Evolutionary conservation across 2,329 filamentous ascomycete species (phyloP), one percentile per base, ranked within the genome.

Genomic region (Alternaria panax): DNA sequence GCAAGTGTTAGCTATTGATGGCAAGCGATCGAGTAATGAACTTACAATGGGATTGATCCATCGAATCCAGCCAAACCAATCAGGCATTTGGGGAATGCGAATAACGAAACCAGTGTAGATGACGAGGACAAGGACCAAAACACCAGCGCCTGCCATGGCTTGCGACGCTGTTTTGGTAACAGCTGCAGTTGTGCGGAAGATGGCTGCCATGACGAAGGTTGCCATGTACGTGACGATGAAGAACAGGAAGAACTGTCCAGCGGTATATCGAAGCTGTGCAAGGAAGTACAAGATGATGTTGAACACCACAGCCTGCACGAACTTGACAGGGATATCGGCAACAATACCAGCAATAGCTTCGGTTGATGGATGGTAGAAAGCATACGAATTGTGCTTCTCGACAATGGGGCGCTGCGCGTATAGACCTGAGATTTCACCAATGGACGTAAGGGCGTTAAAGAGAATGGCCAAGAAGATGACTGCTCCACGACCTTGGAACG

Each of bases 331-430:
- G 77, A 96, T 79, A 68, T 97, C 93, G 64, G 87, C 89, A 16
- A 97, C 79, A 86, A 96, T 93, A 3, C 91, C 94, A 0, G 91
- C 87, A 61, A 92, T 84, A 14, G 92, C 92, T 82, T 97, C 93
- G 5, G 92, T 90, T 8, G 90, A 91, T 0, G 93, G 92, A 72
- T 96, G 93, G 69, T 97, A 96, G 36, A 97, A 85, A 14, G 92
- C 92, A 74, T 96, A 97, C 25, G 90, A 88, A 53, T 84, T 81
- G 69, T 97, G 93, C 75, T 97, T 97, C 71, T 97, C 92, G 60
- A 97, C 92, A 68, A 97, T 95, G 1, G 91, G 90, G 22, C 93
- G 89, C 84, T 97, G 92, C 1, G 90, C 86, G 72, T 94, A 97
- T 2, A 96, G 61, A 43, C 60, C 65, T 43, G 68, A 68, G 54